These are phyloP conservation scores for Backusella macrospora DNA, from an alignment of 192 early-diverging fungal species.

Conservation along the genomic window DNA sequence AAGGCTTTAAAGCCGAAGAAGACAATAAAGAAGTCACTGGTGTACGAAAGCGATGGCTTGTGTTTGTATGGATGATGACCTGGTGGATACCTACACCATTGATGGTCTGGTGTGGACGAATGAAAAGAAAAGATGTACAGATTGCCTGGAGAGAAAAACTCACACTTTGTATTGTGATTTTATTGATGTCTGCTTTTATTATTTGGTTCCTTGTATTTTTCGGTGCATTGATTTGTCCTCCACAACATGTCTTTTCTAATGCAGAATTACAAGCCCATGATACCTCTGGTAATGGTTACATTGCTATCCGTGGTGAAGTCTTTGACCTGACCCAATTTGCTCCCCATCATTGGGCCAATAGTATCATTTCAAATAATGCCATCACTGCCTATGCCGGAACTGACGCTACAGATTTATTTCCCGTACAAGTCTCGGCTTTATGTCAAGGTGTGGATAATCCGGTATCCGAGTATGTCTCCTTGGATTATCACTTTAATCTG, in stretches of 20 bases:
- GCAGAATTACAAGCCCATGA: slow-evolving; percentile 54
- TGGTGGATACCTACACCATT: slow-evolving; percentile 81
- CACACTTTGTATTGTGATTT: slow-evolving; percentile 87
- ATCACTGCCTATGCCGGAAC: slow-evolving; percentile 63
- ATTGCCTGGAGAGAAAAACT: slow-evolving; percentile 98
- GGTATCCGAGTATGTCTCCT: slow-evolving; percentile 49
- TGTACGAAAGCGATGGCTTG: slow-evolving; percentile 80
- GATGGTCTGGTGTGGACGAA: slow-evolving; percentile 74
- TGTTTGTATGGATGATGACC: slow-evolving; percentile 74
- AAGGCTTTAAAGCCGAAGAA: slow-evolving; percentile 40
- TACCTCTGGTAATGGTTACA: slow-evolving; percentile 55
- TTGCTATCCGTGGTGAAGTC: slow-evolving; percentile 81
- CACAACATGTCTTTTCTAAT: slow-evolving; percentile 71
- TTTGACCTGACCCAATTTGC: slow-evolving; percentile 76
- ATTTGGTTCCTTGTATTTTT: slow-evolving; percentile 87
- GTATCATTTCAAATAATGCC: slow-evolving; percentile 54
- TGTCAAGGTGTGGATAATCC: slow-evolving; percentile 43
- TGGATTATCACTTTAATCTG: slow-evolving; percentile 54
- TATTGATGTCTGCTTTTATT: slow-evolving; percentile 77
- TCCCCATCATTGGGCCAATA: slow-evolving; percentile 51
- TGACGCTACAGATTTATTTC: slow-evolving; percentile 70
- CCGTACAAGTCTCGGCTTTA: slow-evolving; percentile 72
- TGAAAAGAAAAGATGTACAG: slow-evolving; percentile 77
- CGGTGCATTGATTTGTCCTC: slow-evolving; percentile 74
- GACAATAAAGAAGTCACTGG: slow-evolving; percentile 34